phyloP scores from a whole-genome alignment of 2,329 filamentous ascomycete genomes.

The Botrytis galanthina region DNA sequence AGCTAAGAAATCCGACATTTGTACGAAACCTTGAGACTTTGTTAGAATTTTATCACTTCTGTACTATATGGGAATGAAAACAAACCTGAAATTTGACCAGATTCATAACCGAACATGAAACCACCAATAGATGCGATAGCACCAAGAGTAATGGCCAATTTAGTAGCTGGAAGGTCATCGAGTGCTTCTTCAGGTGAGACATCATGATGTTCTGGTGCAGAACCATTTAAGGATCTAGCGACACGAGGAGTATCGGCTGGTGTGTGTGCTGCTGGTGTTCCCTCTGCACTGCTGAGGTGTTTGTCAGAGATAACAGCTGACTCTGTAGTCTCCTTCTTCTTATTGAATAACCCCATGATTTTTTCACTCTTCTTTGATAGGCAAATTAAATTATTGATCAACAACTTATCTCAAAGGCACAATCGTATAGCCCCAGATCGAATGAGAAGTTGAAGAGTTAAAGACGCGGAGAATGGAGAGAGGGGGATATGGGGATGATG shows the following conservation, averaged over 20 bases:
- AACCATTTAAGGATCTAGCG: slow-evolving; percentile 15
- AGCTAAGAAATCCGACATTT: slow-evolving; percentile 54
- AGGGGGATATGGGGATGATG: background rate
- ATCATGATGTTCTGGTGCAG: slow-evolving; percentile 14
- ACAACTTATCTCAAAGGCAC: slow-evolving; percentile 7
- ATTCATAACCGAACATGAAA: slow-evolving; percentile 52
- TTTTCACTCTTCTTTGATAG: too few species aligned
- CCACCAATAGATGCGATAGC: slow-evolving; percentile 54
- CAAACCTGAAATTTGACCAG: slow-evolving; percentile 48
- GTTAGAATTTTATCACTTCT: background rate
- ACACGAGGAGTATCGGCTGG: slow-evolving; percentile 19
- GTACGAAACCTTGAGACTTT: slow-evolving; percentile 57
- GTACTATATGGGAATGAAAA: background rate
- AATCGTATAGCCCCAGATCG: background rate
- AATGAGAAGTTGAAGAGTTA: background rate
- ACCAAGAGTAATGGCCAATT: slow-evolving; percentile 49
- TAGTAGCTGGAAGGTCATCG: slow-evolving; percentile 34
- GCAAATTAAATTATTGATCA: background rate
- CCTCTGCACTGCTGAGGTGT: slow-evolving; percentile 17
- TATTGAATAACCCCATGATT: slow-evolving; percentile 24
- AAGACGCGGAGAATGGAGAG: slow-evolving; percentile 10
- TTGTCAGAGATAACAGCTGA: slow-evolving; percentile 20
- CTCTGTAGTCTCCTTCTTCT: slow-evolving; percentile 18
- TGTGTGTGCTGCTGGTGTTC: slow-evolving; percentile 23
- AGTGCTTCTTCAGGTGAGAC: slow-evolving; percentile 1